Conservation (phyloP, 345 rosid species). For the Leavenworthia alabamica region DNA sequence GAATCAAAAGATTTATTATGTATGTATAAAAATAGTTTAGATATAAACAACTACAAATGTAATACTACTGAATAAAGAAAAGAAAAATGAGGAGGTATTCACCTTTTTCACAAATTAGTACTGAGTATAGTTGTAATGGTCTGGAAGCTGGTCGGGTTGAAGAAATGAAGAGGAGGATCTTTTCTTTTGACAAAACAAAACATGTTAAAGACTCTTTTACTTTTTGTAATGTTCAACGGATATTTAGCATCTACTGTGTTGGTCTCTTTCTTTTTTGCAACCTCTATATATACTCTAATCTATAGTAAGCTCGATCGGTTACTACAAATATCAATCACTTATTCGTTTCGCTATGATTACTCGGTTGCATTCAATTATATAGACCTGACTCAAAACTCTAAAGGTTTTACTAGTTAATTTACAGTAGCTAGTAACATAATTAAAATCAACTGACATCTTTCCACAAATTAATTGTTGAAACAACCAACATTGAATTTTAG, state of each 20-base stretch:
- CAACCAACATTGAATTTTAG: not conserved
- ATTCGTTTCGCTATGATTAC: not conserved
- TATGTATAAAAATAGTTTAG: not conserved
- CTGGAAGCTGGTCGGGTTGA: too few species aligned
- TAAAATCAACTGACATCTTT: not conserved
- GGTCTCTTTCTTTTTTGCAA: not conserved
- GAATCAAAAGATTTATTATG: conserved; percentile 2
- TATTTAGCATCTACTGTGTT: not conserved
- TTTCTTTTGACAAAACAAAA: too few species aligned
- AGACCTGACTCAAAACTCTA: not conserved
- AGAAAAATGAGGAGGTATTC: not conserved
- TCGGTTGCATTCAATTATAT: not conserved
- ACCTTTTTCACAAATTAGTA: too few species aligned
- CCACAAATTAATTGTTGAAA: not conserved
- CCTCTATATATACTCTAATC: not conserved
- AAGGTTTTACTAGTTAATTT: not conserved
- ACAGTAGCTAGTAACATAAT: not conserved
- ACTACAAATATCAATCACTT: not conserved
- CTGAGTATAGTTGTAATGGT: too few species aligned
- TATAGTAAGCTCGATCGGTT: not conserved
- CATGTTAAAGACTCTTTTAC: not conserved
- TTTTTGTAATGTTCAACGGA: not conserved
- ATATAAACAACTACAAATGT: not conserved
- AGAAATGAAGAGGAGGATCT: too few species aligned
- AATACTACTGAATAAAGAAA: not conserved